Base-by-base conservation (phyloP, 2,329 filamentous ascomycete species). In the Aspergillus calidoustus region DNA sequence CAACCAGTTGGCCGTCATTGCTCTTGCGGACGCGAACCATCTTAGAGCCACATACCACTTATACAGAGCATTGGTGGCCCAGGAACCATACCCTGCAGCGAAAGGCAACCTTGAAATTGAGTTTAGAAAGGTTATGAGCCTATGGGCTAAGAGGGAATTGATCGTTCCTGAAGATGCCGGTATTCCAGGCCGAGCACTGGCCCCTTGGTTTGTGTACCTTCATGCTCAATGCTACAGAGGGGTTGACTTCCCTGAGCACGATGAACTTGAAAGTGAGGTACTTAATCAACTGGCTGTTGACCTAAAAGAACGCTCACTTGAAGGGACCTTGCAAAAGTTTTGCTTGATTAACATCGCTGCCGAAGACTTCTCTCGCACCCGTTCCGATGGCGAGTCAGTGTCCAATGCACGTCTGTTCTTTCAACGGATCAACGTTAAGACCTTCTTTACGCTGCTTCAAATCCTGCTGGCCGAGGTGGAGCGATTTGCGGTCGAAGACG, bases 1-100 rank as follows among this genome's bases (percentile, higher is more conserved):
- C 72, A 94, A 99, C 71, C 95, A 98, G 76, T 87, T 95, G 75
- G 93, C 91, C 41, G 91, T 98, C 41, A 89, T 98, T 62, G 89
- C 90, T 62, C 85, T 92, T 52, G 89, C 90, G 57, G 76, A 93
- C 69, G 86, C 85, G 61, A 90, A 94, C 68, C 91, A 96, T 73
- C 85, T 98, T 54, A 87, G 92, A 64, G 89, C 92, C 9, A 89
- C 96, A 31, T 98, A 97, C 76, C 89, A 97, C 75, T 87, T 98
- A 46, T 95, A 97, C 73, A 89, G 93, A 65, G 89, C 93, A 17
- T 84, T 95, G 68, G 88, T 89, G 8, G 89, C 92, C 34, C 83
- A 88, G 56, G 83, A 89, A 46, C 92, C 93, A 4, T 89, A 95
- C 71, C 89, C 90, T 0, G 85, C 89, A 50, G 93, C 92, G 3